Conservation (phyloP, 2,329 filamentous ascomycete species). For the Aspergillus calidoustus region DNA sequence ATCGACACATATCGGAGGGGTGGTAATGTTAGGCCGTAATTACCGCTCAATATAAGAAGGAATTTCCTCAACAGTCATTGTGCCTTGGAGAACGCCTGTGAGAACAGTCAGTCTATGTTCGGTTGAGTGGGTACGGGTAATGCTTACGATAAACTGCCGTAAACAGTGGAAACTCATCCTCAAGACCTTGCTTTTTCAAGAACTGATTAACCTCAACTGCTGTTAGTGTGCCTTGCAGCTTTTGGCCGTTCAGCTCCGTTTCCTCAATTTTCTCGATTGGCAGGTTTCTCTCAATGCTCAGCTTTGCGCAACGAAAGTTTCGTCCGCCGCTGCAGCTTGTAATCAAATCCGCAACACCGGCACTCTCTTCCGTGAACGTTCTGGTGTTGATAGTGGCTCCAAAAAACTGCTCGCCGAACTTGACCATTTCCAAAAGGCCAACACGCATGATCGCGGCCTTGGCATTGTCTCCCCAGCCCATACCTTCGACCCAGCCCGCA, state of each 20-base stretch:
- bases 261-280: constrained; percentile 86
- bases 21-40: constrained; percentile 26
- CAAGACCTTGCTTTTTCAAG: constrained; percentile 75
- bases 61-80: constrained; percentile 78
- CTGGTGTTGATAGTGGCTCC: constrained; percentile 75
- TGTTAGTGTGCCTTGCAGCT: constrained; percentile 91
- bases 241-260: constrained; percentile 92
- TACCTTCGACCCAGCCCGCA: constrained; percentile 91
- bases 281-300: constrained; percentile 78
- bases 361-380: constrained; percentile 97
- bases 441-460: constrained; percentile 99
- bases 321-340: constrained; percentile 90
- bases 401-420: constrained; percentile 94
- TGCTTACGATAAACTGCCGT: constrained; percentile 75
- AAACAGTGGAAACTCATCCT: constrained; percentile 88
- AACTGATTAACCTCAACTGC: constrained; percentile 91
- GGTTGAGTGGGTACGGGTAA: constrained; percentile 16
- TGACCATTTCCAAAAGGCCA: constrained; percentile 93
- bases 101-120: constrained; percentile 23
- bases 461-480: constrained; percentile 97
- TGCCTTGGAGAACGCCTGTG: constrained; percentile 74
- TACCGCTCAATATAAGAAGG: constrained; percentile 66
- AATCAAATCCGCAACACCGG: constrained; percentile 92
- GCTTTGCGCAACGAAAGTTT: constrained; percentile 92
- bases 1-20: constrained; percentile 15